A percentile compares a stretch with the other conserved stretches of the same genome.
phyloP scores from a whole-genome alignment of 2,329 filamentous ascomycete species.

The Neofusicoccum laricinum region DNA sequence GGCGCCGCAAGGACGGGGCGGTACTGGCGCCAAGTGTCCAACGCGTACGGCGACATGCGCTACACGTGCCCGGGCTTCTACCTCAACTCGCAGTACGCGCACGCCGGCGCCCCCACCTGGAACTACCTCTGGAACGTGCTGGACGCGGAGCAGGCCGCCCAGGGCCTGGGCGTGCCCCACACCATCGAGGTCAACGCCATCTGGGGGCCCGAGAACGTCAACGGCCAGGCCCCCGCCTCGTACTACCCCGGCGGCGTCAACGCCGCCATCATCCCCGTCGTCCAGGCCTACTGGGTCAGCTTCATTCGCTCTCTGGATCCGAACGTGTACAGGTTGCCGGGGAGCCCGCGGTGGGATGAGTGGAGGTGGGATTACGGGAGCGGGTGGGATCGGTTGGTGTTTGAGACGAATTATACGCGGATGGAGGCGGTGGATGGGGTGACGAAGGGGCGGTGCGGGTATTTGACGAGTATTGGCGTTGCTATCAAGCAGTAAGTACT shows the following conservation, averaged over 20 bases:
- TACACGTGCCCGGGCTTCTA: constrained; percentile 64
- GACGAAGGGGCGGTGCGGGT: neutral
- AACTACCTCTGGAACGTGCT: constrained; percentile 70
- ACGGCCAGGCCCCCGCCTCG: constrained; percentile 49
- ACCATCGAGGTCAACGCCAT: constrained; percentile 65
- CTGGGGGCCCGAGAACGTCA: constrained; percentile 60
- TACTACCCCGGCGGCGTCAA: constrained; percentile 57
- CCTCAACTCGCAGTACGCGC: constrained; percentile 44
- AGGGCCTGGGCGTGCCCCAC: constrained; percentile 64
- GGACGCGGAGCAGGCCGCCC: constrained; percentile 52
- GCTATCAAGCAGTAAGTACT: constrained; percentile 1
- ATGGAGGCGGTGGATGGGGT: constrained; percentile 36
- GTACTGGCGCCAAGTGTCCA: constrained; percentile 58
- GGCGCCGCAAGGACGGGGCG: constrained; percentile 31
- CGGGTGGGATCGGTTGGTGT: constrained; percentile 32
- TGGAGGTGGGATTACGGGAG: constrained; percentile 33
- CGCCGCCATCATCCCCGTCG: constrained; percentile 54
- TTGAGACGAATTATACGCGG: constrained; percentile 36
- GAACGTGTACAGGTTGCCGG: constrained; percentile 51
- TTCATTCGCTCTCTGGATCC: constrained; percentile 68
- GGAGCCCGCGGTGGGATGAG: constrained; percentile 52
- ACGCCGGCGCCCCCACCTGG: constrained; percentile 50
- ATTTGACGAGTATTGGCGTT: constrained; percentile 8
- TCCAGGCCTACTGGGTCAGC: constrained; percentile 71
- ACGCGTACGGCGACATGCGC: constrained; percentile 63